phyloP scores from a whole-genome alignment of 2,329 filamentous ascomycete genomes.

The Fonsecaea pedrosoi region DNA sequence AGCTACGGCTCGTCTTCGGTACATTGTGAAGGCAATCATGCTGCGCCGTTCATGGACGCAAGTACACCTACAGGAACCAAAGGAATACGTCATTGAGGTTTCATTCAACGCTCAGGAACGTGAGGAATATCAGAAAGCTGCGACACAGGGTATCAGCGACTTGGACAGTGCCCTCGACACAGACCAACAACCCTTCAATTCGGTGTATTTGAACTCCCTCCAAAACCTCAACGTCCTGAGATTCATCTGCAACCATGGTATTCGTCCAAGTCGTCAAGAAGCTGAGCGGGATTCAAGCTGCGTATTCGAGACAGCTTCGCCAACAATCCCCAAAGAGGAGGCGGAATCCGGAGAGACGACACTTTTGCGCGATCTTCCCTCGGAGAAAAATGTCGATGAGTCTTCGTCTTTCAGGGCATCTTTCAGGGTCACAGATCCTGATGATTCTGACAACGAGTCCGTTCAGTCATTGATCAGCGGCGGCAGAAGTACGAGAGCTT shows the following conservation, averaged over 20 bases:
- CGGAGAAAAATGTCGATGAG: too few relatives aligned
- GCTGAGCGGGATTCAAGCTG: too few relatives aligned
- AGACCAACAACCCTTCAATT: background rate
- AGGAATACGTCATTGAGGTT: background rate
- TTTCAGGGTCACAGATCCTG: too few relatives aligned
- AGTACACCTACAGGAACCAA: conserved; percentile 17
- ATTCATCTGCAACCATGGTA: conserved; percentile 56
- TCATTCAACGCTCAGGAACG: conserved; percentile 9
- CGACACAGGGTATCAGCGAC: conserved; percentile 8
- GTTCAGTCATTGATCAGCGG: too few relatives aligned
- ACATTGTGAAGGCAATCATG: conserved; percentile 21
- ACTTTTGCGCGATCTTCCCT: too few relatives aligned
- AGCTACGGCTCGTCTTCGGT: conserved; percentile 15
- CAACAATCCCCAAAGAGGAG: too few relatives aligned
- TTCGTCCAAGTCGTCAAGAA: background rate
- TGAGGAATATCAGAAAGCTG: conserved; percentile 20
- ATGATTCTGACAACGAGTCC: too few relatives aligned
- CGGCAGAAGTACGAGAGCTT: too few relatives aligned
- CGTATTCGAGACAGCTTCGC: too few relatives aligned
- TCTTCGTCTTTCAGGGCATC: too few relatives aligned
- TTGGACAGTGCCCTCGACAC: background rate
- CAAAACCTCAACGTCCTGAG: conserved; percentile 56
- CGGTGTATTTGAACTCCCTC: conserved; percentile 51
- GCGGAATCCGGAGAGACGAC: too few relatives aligned
- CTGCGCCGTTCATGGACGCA: conserved; percentile 24